Evolutionary conservation across 2,329 filamentous ascomycete genomes (phyloP), one percentile per base, ranked within the genome.

Genomic region (Nothopassalora personata): DNA sequence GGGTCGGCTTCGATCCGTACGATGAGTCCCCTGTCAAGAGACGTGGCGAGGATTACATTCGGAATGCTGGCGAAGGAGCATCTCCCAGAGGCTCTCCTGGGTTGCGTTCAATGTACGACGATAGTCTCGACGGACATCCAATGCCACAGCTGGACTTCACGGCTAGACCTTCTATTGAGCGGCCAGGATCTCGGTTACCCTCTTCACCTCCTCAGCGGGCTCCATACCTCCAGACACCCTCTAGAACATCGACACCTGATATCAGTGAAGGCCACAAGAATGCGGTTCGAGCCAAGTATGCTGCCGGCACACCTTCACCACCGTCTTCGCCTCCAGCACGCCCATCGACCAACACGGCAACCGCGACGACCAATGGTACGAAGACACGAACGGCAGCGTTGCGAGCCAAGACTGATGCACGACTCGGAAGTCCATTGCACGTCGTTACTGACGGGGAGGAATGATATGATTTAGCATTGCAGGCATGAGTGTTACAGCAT

Each of bases 1-100:
- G 83, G 51, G 84, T 89, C 0, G 86, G 86, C 11, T 89, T 88
- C 73, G 86, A 89, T 68, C 86, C 86, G 0, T 89, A 89, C 70
- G 84, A 89, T 60, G 86, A 89, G 69, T 86, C 83, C 58, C 86
- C 86, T 0, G 77, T 89, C 54, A 89, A 89, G 69, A 77, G 79
- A 11, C 77, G 83, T 2, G 84, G 84, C 1, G 86, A 89, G 68
- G 84, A 86, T n/a, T 87, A 88, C 64, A 68, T 70, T n/a, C 56
- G 60, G 13, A 54, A 57, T 52, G 52, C 51, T 57, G 56, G 45
- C 45, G 60, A 54, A 28, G 36, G 36, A 59, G 55, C 13, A 23
- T 56, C 53, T 23, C 53, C 53, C 15, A 47, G 56, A 46, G 46
- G 58, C 13, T 59, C 63, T 19, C 59, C 61, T 11, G 47, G 53